Conservation (phyloP, 2,329 filamentous ascomycete species). For the Apiospora marii region DNA sequence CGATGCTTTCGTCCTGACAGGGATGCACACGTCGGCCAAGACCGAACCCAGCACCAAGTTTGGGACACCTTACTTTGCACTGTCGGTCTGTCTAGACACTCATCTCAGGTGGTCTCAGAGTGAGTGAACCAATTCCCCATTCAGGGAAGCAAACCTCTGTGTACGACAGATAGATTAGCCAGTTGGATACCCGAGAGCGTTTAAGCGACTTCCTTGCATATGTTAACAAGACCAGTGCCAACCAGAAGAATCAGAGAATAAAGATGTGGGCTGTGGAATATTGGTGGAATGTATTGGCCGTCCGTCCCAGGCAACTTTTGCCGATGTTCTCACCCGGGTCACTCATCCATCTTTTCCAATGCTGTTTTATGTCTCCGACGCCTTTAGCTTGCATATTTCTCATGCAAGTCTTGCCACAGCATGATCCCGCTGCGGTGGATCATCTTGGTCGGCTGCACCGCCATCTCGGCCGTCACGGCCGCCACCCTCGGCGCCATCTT, state of each 20-base stretch:
- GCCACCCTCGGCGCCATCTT: background rate
- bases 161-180: no score
- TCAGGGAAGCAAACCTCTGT: background rate
- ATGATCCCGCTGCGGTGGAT: background rate
- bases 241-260: no score
- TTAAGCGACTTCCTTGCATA: no score
- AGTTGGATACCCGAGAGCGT: no score
- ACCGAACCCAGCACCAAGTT: no score
- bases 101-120: background rate
- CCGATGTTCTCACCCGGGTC: background rate
- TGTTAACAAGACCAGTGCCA: no score
- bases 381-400: background rate
- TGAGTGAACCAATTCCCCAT: background rate
- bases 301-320: background rate
- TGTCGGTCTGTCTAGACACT: background rate
- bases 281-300: no score
- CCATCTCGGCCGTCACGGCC: background rate
- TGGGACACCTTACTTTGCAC: no score
- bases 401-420: background rate
- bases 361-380: no score
- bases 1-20: background rate
- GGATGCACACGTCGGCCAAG: no score
- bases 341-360: background rate
- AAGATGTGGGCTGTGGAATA: no score
- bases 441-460: background rate